A percentile compares a stretch with the other conserved stretches of the same genome.
phyloP scores from a whole-genome alignment of 2,329 filamentous ascomycete genomes.

The Aspergillus thermomutatus region DNA sequence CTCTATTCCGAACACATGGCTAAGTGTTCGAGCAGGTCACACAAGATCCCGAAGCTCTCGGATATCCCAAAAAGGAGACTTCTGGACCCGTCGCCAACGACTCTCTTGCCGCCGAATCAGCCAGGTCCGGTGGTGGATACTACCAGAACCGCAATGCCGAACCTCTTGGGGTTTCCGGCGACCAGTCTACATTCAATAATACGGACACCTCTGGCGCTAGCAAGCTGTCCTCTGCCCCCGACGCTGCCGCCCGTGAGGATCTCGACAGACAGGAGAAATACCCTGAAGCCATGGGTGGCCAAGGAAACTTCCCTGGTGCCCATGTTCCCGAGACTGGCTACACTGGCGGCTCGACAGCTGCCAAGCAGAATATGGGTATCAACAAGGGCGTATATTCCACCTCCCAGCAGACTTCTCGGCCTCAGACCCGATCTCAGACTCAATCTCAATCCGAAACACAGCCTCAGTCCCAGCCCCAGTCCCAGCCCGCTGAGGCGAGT shows the following conservation, averaged over 20 bases:
- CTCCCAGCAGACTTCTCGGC: constrained; percentile 9
- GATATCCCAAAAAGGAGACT: constrained; percentile 58
- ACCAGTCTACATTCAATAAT: constrained; percentile 55
- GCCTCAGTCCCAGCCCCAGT: constrained; percentile 1
- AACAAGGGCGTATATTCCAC: constrained; percentile 20
- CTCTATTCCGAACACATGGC: not conserved
- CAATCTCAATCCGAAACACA: not conserved
- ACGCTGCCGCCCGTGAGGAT: constrained; percentile 46
- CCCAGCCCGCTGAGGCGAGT: constrained; percentile 11
- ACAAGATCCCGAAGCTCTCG: constrained; percentile 45
- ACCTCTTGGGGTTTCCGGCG: constrained; percentile 48
- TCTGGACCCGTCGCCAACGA: constrained; percentile 63
- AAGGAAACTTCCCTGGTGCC: constrained; percentile 37
- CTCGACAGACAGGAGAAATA: constrained; percentile 42
- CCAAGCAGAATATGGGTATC: constrained; percentile 30
- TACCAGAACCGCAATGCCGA: constrained; percentile 56
- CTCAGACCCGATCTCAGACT: constrained; percentile 1
- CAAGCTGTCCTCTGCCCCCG: constrained; percentile 47
- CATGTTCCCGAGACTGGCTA: constrained; percentile 35
- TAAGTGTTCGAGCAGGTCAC: constrained; percentile 30
- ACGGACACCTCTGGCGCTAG: constrained; percentile 54
- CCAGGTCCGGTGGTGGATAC: constrained; percentile 58
- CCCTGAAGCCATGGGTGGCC: constrained; percentile 36
- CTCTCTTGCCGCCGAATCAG: constrained; percentile 74
- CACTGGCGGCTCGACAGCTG: constrained; percentile 30